Conservation (phyloP, 129 eudicot species). For the Daucus carota region DNA sequence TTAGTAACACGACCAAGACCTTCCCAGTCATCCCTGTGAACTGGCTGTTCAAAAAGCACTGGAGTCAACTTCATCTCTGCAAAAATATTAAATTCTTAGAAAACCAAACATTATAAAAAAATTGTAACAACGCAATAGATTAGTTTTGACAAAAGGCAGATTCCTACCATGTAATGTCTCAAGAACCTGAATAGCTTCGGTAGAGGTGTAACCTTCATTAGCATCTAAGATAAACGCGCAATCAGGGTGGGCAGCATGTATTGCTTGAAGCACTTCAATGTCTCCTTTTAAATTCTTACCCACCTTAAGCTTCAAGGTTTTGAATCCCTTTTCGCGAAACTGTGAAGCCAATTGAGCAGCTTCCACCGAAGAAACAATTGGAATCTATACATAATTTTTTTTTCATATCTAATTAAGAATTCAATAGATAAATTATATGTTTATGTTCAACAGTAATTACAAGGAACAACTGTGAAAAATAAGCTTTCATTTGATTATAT, state of each 20-base stretch:
- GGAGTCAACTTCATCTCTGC: slow-evolving; percentile 79
- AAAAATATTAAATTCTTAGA: background rate
- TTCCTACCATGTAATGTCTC: slow-evolving; percentile 48
- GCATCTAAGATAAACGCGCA: slow-evolving; percentile 78
- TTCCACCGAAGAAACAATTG: slow-evolving; percentile 55
- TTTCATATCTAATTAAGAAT: too few species aligned
- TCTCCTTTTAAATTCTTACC: slow-evolving; percentile 66
- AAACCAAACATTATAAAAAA: background rate
- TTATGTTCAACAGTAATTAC: background rate
- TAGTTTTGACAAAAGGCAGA: slow-evolving; percentile 26
- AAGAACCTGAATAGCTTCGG: slow-evolving; percentile 77
- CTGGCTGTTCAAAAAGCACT: slow-evolving; percentile 87
- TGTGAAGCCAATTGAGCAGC: slow-evolving; percentile 68
- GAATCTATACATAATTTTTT: slow-evolving; percentile 46
- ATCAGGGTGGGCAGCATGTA: slow-evolving; percentile 59
- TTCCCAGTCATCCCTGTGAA: slow-evolving; percentile 89
- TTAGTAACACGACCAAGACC: slow-evolving; percentile 5
- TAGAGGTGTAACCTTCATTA: slow-evolving; percentile 72
- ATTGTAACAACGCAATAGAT: slow-evolving; percentile 10
- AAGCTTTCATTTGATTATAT: too few species aligned
- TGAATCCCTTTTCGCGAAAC: slow-evolving; percentile 59
- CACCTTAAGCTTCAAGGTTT: slow-evolving; percentile 73
- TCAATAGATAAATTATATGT: background rate
- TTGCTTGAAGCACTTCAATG: slow-evolving; percentile 70
- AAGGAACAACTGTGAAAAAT: too few species aligned